Evolutionary conservation across 2,329 filamentous ascomycete genomes (phyloP), one percentile per base, ranked within the genome.

Genomic region (Penicillium sp.): DNA sequence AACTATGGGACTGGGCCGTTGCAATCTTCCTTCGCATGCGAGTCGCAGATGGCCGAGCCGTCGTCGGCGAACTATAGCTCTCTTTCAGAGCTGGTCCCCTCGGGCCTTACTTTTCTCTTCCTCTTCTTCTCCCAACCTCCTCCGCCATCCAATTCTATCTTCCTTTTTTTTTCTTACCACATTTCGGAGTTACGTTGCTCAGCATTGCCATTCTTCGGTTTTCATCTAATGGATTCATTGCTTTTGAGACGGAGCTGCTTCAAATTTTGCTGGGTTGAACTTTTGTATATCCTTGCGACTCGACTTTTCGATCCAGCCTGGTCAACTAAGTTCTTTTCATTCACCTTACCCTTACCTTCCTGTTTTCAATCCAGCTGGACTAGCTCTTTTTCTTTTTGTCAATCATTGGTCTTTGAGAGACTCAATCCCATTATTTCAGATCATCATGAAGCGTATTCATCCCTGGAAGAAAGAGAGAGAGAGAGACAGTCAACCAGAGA

Each of bases 1-100:
- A 72, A 57, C 60, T 79, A 38, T 77, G 77, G 73, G 73, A 79
- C 46, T 74, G 73, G 69, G 70, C 75, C 5, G 70, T 74, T 35
- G 63, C 69, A 11, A 73, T 74, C 19, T 75, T 75, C 49, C 63
- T 75, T 22, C 71, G 71, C 11, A 76, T 76, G 74, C 71, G 74
- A 25, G 66, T 76, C 45, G 69, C 73, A 3, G 70, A 75, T 63
- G 67, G 69, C 56, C 65, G 69, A 30, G 46, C 57, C 13, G 45
- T 55, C 28, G 48, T 57, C 33, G 64, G 68, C 22, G 71, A 74
- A 57, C 59, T 74, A 53, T 73, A 67, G 49, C 54, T 56, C 46
- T 5, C 30, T 22, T 35, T 33, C 28, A 33, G 19, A 22, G 19
- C 19, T 22, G 19, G 19, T 22, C 30, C 5, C 22, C 8, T 37